Evolutionary conservation across 2,329 filamentous ascomycete genomes (phyloP).

Genomic region (Ampelomyces quisqualis): DNA sequence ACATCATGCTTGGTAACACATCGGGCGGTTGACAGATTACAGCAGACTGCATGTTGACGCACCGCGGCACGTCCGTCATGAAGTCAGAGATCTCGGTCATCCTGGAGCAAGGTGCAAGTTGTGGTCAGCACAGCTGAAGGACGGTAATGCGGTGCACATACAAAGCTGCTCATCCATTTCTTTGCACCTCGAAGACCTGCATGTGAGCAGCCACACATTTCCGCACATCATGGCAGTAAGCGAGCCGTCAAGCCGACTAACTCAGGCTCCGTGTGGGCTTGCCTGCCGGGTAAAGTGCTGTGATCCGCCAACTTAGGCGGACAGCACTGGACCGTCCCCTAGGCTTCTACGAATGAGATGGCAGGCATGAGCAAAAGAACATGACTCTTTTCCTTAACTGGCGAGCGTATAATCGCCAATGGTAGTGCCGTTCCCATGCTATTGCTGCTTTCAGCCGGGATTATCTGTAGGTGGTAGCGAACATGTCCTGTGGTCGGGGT

Average conservation of each 20-base stretch:
- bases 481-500: constrained; percentile 11
- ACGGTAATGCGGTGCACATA: constrained; percentile 5
- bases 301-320: constrained; percentile 16
- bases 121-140: constrained; percentile 1
- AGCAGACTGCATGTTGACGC: background rate
- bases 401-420: constrained; percentile 22
- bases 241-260: constrained; percentile 17
- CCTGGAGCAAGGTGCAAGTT: background rate
- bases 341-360: constrained; percentile 20
- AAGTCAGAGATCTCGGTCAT: background rate
- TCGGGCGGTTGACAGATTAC: too few species aligned
- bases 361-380: constrained; percentile 5
- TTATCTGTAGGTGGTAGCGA: constrained; percentile 8
- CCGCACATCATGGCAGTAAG: constrained; percentile 15
- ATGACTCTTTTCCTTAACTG: constrained; percentile 22
- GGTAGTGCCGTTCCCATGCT: constrained; percentile 14
- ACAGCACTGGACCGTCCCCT: constrained; percentile 10
- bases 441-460: constrained; percentile 13
- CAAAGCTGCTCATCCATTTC: constrained; percentile 1
- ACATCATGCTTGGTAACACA: too few species aligned
- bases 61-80: background rate
- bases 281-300: constrained; percentile 34
- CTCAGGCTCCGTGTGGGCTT: constrained; percentile 33
- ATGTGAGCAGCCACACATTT: constrained; percentile 14
- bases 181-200: constrained; percentile 5